Conservation (phyloP, 1,284 basidiomycete genomes). For the Neonothopanus nambi region DNA sequence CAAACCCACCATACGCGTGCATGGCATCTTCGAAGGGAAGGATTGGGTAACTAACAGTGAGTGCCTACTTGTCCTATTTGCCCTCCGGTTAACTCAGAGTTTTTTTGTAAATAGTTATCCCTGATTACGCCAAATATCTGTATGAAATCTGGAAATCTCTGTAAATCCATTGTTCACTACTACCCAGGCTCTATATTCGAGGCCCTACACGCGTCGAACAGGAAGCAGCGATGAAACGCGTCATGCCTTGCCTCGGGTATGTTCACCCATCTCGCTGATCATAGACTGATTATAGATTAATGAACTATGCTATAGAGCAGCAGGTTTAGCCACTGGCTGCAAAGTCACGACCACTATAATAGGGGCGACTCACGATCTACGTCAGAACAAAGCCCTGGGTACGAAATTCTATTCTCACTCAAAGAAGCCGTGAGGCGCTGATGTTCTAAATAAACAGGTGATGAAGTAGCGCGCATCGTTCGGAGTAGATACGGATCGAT, state of each 20-base stretch:
- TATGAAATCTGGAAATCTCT: conserved; percentile 25
- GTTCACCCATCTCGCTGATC: conserved; percentile 22
- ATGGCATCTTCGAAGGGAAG: conserved; percentile 63
- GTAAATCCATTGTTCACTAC: background rate
- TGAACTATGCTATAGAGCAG: conserved; percentile 49
- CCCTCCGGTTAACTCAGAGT: conserved; percentile 1
- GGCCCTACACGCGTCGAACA: conserved; percentile 67
- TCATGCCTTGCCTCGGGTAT: conserved; percentile 73
- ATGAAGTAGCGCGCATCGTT: conserved; percentile 56
- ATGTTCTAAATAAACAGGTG: conserved; percentile 34
- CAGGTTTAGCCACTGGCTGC: conserved; percentile 72
- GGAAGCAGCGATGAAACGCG: conserved; percentile 54
- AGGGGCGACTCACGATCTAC: conserved; percentile 54
- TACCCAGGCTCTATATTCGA: conserved; percentile 61
- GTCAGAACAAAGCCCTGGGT: conserved; percentile 63
- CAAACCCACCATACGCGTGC: conserved; percentile 59
- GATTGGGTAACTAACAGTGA: conserved; percentile 64
- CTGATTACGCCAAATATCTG: conserved; percentile 72
- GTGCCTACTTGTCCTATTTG: conserved; percentile 16
- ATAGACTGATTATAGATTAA: background rate
- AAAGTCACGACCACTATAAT: conserved; percentile 46
- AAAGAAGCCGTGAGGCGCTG: conserved; percentile 6
- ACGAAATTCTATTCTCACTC: conserved; percentile 21
- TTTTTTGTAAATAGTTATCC: conserved; percentile 58
- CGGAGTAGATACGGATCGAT: conserved; percentile 57